Base-by-base conservation (phyloP, 2,329 filamentous ascomycete species). In the Lomentospora prolificans region DNA sequence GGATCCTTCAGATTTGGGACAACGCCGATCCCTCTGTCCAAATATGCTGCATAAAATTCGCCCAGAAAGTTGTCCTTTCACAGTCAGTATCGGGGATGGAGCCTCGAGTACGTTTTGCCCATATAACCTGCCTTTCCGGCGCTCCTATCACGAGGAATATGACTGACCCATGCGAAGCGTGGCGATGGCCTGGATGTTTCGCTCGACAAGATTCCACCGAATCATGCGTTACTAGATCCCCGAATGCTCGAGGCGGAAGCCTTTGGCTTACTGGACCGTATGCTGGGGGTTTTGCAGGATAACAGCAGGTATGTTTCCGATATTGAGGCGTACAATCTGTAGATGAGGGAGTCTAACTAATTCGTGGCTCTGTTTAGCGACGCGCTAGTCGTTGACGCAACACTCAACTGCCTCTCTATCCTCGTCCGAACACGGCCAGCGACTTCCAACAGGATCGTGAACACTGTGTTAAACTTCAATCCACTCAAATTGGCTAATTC, bases 21-120 rank as follows among this genome's bases (percentile, higher is more conserved):
- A 80, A 77, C 46, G 85, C 89, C 17, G 74, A 82, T 12, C 79
- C 86, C 10, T 86, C 89, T 2, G 82, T 97, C 60, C 86, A 86
- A 64, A 86, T 97, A 68, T 95, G 90, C 76, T 97, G 94, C 74
- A 86, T 97, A 78, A 99, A 99, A 71, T 99, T 99, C 69, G 86
- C 90, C 36, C 92, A 99, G 73, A 85, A 89, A 60, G 89, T 97
- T 48, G 87, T 99, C 48, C 81, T 96, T 61, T 89, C 90, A 17
- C 92, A 99, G 70, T 96, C 90, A 9, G 84, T 86, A n/a, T 89
- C 86, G 57, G 87, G 89, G 62, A 77, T 83, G 56, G 92, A 97
- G 66, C 87, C 88, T 62, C 84, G 89, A 75, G 89, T 96, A 80
- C 69, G 81, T 75, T 19, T 41, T 10, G 7, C 44, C n/a, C 52